phyloP scores from a whole-genome alignment of 139 green algal genomes.

The Zygnema cylindricum region DNA sequence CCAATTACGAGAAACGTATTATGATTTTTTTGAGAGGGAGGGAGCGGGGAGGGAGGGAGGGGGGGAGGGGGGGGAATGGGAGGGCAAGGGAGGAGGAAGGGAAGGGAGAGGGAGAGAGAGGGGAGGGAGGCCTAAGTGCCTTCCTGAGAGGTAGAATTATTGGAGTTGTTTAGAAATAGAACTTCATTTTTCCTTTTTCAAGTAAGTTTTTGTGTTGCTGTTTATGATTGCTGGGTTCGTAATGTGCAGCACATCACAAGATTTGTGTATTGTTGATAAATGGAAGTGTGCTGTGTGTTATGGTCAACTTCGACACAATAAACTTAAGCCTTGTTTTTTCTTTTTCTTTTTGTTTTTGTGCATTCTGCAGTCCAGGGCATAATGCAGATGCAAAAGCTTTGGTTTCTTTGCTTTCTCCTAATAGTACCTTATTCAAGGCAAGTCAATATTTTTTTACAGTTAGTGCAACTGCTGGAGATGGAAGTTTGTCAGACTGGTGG shows the following conservation, averaged over 20 bases:
- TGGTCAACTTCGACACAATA: background rate
- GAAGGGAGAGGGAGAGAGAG: too few relatives aligned
- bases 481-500: too few relatives aligned
- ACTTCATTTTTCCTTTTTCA: background rate
- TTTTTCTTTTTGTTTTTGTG: background rate
- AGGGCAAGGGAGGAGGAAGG: too few relatives aligned
- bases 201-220: background rate
- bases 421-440: background rate
- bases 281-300: too few relatives aligned
- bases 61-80: too few relatives aligned
- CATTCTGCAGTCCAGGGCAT: background rate
- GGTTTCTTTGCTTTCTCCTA: background rate
- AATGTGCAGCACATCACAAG: too few relatives aligned
- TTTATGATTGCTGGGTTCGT: too few relatives aligned
- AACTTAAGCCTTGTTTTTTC: background rate
- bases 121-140: too few relatives aligned
- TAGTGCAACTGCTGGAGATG: too few relatives aligned
- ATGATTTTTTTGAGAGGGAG: background rate
- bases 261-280: too few relatives aligned
- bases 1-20: background rate
- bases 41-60: too few relatives aligned
- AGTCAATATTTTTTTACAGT: background rate
- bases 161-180: background rate
- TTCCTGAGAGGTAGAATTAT: too few relatives aligned
- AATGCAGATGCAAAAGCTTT: slow-evolving; percentile 1